A percentile compares a stretch with the other conserved stretches of the same genome.
These are phyloP conservation scores for Phytophthora capsici DNA, from an alignment of 352 stramenopile species.

Conservation along the genomic window DNA sequence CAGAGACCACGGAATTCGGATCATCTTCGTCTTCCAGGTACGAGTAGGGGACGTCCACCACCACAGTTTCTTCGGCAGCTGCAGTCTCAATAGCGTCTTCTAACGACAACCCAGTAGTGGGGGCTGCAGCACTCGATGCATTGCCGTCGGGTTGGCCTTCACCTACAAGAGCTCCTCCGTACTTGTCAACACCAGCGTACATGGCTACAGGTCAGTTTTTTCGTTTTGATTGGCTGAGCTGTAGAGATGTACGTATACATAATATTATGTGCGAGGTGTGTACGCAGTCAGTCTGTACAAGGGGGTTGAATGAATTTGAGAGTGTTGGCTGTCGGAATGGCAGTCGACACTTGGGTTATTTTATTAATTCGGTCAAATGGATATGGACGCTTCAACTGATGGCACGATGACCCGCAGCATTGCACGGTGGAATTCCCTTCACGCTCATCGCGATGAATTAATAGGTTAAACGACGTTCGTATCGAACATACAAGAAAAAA, in stretches of 20 bases:
- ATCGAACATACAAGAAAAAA: no score
- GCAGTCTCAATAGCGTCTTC: slow-evolving; percentile 83
- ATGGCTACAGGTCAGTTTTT: slow-evolving; percentile 72
- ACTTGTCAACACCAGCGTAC: slow-evolving; percentile 87
- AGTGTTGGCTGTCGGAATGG: no score
- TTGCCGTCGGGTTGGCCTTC: slow-evolving; percentile 57
- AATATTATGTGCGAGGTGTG: background rate
- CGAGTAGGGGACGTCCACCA: slow-evolving; percentile 82
- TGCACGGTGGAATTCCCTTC: no score
- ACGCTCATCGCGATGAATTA: no score
- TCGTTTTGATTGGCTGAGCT: slow-evolving; percentile 21
- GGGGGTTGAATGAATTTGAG: no score
- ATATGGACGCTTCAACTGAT: no score
- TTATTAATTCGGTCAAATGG: no score
- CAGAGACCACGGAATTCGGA: slow-evolving; percentile 57
- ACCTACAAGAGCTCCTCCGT: slow-evolving; percentile 72
- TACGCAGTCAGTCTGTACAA: no score
- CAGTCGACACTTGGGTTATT: no score
- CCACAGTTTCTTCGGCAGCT: slow-evolving; percentile 79
- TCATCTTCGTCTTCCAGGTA: slow-evolving; percentile 78
- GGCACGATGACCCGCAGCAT: no score
- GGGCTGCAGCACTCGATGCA: slow-evolving; percentile 2
- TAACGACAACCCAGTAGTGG: slow-evolving; percentile 52
- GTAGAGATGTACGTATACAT: background rate
- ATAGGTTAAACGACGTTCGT: no score